These are phyloP conservation scores for Globisporangium paddicum DNA, from an alignment of 352 stramenopile species.

Conservation along the genomic window DNA sequence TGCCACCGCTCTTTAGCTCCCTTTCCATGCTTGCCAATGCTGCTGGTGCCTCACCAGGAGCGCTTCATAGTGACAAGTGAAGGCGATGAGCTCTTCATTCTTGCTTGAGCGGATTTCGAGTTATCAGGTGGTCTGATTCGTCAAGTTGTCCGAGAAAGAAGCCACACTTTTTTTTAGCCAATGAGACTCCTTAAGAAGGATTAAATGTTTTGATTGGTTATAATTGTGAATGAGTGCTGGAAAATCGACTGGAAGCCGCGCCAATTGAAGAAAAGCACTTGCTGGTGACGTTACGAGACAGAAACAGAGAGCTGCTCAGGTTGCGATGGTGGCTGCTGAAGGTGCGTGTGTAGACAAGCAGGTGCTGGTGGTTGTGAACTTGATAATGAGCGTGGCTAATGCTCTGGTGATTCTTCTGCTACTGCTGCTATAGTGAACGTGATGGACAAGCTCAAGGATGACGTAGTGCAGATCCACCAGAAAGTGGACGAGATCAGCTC, in stretches of 20 bases:
- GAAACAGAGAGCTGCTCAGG: neutral
- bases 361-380: neutral
- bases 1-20: too few relatives aligned
- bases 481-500: constrained; percentile 45
- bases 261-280: neutral
- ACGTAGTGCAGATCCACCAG: constrained; percentile 45
- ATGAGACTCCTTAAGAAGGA: constrained; percentile 3
- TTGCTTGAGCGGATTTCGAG: too few relatives aligned
- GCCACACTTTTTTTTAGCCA: too few relatives aligned
- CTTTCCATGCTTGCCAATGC: too few relatives aligned
- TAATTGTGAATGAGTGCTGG: constrained; percentile 20
- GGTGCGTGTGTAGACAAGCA: constrained; percentile 17
- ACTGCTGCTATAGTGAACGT: constrained; percentile 26
- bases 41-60: too few relatives aligned
- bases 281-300: neutral
- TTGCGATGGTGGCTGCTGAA: constrained; percentile 28
- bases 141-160: too few relatives aligned
- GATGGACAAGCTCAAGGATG: constrained; percentile 51
- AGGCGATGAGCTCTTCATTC: too few relatives aligned
- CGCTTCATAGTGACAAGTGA: too few relatives aligned
- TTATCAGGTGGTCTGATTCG: too few relatives aligned
- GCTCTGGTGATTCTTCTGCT: neutral
- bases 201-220: constrained; percentile 22
- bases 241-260: constrained; percentile 19
- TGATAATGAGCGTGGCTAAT: neutral